Base-by-base conservation (phyloP, 208 protist genomes). In the Borovskyia barvae region DNA sequence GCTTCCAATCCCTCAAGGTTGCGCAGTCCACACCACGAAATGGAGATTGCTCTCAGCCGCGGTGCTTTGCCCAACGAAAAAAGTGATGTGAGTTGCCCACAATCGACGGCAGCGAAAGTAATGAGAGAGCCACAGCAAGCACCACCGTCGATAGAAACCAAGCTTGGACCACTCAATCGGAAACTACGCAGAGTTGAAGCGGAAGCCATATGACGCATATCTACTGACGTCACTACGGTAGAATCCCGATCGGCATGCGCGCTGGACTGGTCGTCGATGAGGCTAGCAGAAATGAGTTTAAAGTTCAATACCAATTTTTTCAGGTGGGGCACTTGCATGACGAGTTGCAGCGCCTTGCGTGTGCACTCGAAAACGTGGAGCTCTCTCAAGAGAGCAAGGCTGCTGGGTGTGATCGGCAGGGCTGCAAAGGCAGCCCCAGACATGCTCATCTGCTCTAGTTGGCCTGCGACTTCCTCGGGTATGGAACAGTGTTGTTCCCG, bases 11-110 rank as follows among this genome's bases (percentile, higher is more conserved):
- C 24, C 22, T 15, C 32, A 17, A 56, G 35, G 22, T 56, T 36
- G 5, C 50, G 35, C 50, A 56, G 24, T 20, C 35, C 32, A 40
- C 15, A 56, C 50, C 50, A 56, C 20, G 50, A 56, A 8, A 56
- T 6, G 22, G 50, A 56, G 20, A 56, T 7, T 30, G 33, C 20
- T 15, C 50, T 36, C 50, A 56, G 25, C 40, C 28, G 2, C 35
- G 28, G 12, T 19, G 50, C 32, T 25, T 32, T 24, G 26, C 15
- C 19, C 15, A 56, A 36, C 22, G 50, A 26, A 30, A 36, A 36
- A 7, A 56, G 15, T n/a, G 50, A 56, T 3, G 43, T 11, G 6
- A 36, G 22, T 28, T 25, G 29, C 12, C 14, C 35, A 40, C 35
- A 36, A 36, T 56, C 32, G 19, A 36, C 20, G 2, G 43, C 50